Evolutionary conservation across 345 rosid species (phyloP).

Genomic region (Geranium brycei): DNA sequence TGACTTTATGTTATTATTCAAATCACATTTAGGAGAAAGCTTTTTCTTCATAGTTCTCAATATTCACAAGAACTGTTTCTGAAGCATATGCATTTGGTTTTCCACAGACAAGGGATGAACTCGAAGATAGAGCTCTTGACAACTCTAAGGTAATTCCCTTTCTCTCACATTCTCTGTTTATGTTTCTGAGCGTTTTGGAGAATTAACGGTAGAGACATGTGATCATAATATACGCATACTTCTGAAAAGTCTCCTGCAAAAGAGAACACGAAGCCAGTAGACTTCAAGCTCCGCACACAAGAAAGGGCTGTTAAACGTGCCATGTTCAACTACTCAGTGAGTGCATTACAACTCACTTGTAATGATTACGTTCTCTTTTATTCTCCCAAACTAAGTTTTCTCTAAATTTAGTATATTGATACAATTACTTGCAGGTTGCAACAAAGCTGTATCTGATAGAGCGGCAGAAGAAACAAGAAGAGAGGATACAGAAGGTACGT

Average conservation of each 20-base stretch:
- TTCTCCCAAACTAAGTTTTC: neutral
- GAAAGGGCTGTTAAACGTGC: slow-evolving; percentile 77
- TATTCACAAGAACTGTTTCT: too few relatives aligned
- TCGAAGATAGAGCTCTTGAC: slow-evolving; percentile 12
- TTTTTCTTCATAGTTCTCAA: too few relatives aligned
- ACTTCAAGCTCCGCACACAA: slow-evolving; percentile 62
- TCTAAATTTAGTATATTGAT: neutral
- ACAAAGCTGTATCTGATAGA: slow-evolving; percentile 50
- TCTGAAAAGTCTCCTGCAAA: slow-evolving; percentile 27
- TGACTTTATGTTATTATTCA: too few relatives aligned
- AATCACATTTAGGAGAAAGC: too few relatives aligned
- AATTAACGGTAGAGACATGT: neutral
- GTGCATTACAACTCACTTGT: neutral
- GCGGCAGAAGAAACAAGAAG: slow-evolving; percentile 43
- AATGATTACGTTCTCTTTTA: too few relatives aligned
- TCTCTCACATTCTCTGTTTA: neutral
- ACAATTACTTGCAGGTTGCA: slow-evolving; percentile 37
- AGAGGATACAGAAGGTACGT: slow-evolving; percentile 51
- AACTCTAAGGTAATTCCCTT: slow-evolving; percentile 18
- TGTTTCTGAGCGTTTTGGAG: neutral
- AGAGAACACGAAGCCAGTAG: slow-evolving; percentile 57
- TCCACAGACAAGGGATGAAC: slow-evolving; percentile 23
- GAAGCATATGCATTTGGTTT: neutral
- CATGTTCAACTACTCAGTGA: slow-evolving; percentile 69
- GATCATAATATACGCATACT: slow-evolving; percentile 13